Conservation (phyloP, 2,329 filamentous ascomycete species). For the Ophiostoma pallidulum region DNA sequence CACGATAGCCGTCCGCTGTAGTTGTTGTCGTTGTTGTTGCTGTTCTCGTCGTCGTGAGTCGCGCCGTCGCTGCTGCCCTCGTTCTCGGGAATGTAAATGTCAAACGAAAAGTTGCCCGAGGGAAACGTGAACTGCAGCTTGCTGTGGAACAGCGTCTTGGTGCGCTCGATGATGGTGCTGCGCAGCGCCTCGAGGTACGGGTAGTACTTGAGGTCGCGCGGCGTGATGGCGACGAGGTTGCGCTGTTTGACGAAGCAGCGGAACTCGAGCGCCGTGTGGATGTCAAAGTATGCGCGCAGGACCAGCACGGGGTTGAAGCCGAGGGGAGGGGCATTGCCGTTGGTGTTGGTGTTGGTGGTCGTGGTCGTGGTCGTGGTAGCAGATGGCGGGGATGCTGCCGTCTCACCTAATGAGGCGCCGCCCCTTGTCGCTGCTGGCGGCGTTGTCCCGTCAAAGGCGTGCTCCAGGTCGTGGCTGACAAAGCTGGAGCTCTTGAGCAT, state of each 20-base stretch:
- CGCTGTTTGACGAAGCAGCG: slow-evolving; percentile 86
- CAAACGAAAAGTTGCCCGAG: slow-evolving; percentile 77
- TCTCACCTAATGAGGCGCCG: neutral
- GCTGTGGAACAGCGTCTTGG: slow-evolving; percentile 67
- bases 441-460: slow-evolving; percentile 64
- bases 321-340: too few relatives aligned
- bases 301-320: slow-evolving; percentile 69
- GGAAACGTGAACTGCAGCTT: slow-evolving; percentile 69
- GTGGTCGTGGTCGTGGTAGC: slow-evolving; percentile 20
- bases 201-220: slow-evolving; percentile 86
- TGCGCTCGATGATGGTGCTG: slow-evolving; percentile 55
- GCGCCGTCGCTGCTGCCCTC: slow-evolving; percentile 28
- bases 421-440: neutral
- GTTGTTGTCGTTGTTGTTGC: slow-evolving; percentile 29
- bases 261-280: slow-evolving; percentile 89
- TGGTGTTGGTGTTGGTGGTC: too few relatives aligned
- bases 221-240: slow-evolving; percentile 70
- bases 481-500: slow-evolving; percentile 93
- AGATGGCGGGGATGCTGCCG: slow-evolving; percentile 23
- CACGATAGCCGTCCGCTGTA: slow-evolving; percentile 49
- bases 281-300: slow-evolving; percentile 76
- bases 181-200: slow-evolving; percentile 63
- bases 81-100: slow-evolving; percentile 76
- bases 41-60: slow-evolving; percentile 29
- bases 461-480: slow-evolving; percentile 84